Conservation (phyloP, 2,329 filamentous ascomycete species). For the Penicillium sp. region DNA sequence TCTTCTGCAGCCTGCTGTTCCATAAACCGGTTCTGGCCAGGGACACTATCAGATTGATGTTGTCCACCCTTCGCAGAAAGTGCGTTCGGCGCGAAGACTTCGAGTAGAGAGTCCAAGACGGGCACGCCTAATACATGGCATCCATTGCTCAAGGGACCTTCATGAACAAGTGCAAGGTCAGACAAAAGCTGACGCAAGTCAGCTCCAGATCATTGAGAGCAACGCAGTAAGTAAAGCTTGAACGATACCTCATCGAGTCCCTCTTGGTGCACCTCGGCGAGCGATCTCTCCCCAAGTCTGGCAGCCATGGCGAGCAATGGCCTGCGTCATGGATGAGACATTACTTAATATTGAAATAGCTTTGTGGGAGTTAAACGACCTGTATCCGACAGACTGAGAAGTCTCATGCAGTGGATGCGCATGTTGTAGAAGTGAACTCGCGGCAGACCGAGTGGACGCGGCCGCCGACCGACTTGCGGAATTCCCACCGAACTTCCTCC, state of each 20-base stretch:
- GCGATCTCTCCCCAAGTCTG: slow-evolving; percentile 51
- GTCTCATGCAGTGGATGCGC: not conserved
- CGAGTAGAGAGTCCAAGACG: slow-evolving; percentile 46
- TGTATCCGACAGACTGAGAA: not conserved
- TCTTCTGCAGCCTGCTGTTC: slow-evolving; percentile 7
- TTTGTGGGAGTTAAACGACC: no score
- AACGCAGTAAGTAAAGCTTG: not conserved
- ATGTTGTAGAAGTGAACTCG: not conserved
- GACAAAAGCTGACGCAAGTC: slow-evolving; percentile 24
- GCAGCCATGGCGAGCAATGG: slow-evolving; percentile 38
- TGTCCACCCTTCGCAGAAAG: slow-evolving; percentile 11
- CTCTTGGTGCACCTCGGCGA: slow-evolving; percentile 50
- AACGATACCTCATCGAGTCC: slow-evolving; percentile 49
- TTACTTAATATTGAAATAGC: slow-evolving; percentile 43
- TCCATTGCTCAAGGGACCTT: slow-evolving; percentile 12
- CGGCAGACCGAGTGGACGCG: not conserved
- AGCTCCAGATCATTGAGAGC: not conserved
- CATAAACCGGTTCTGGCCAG: not conserved
- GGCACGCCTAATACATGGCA: slow-evolving; percentile 42
- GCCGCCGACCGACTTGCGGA: slow-evolving; percentile 5
- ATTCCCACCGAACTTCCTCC: slow-evolving; percentile 7
- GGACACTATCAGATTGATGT: not conserved
- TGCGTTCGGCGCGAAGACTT: slow-evolving; percentile 32
- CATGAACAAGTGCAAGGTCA: slow-evolving; percentile 30
- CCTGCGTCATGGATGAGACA: slow-evolving; percentile 30